A percentile compares a stretch with the other conserved stretches of the same genome.
Evolutionary conservation across 768 basidiomycete species (phyloP).

Genomic region (Panus rudis): DNA sequence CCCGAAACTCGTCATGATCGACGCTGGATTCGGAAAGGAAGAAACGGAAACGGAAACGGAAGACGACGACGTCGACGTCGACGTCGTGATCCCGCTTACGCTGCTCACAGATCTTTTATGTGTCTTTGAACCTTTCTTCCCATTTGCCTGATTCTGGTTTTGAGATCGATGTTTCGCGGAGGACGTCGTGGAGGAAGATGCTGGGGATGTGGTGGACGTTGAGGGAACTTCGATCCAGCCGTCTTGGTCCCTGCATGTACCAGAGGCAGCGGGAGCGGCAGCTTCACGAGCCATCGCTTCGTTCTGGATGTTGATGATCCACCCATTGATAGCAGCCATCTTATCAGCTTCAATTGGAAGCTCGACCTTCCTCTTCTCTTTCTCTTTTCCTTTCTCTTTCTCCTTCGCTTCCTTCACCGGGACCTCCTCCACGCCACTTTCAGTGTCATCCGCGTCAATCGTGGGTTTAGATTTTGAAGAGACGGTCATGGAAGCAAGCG

Average conservation of each 20-base stretch:
- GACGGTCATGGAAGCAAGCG: too few relatives aligned
- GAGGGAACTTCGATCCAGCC: constrained; percentile 19
- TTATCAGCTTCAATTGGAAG: background rate
- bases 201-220: too few relatives aligned
- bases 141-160: constrained; percentile 7
- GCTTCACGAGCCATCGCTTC: constrained; percentile 7
- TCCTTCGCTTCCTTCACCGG: too few relatives aligned
- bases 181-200: too few relatives aligned
- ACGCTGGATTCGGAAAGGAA: too few relatives aligned
- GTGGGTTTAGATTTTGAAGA: too few relatives aligned
- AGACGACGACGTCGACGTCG: constrained; percentile 6
- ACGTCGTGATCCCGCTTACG: background rate
- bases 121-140: background rate
- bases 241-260: constrained; percentile 10
- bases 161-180: too few relatives aligned
- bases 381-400: background rate
- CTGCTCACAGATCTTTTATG: constrained; percentile 18
- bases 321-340: constrained; percentile 13
- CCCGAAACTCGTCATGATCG: too few relatives aligned
- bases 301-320: constrained; percentile 13
- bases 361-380: too few relatives aligned
- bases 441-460: too few relatives aligned
- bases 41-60: constrained; percentile 5
- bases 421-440: too few relatives aligned
- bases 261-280: too few relatives aligned